Base-by-base conservation (phyloP, 2,329 filamentous ascomycete genomes). In the Lomentospora prolificans region DNA sequence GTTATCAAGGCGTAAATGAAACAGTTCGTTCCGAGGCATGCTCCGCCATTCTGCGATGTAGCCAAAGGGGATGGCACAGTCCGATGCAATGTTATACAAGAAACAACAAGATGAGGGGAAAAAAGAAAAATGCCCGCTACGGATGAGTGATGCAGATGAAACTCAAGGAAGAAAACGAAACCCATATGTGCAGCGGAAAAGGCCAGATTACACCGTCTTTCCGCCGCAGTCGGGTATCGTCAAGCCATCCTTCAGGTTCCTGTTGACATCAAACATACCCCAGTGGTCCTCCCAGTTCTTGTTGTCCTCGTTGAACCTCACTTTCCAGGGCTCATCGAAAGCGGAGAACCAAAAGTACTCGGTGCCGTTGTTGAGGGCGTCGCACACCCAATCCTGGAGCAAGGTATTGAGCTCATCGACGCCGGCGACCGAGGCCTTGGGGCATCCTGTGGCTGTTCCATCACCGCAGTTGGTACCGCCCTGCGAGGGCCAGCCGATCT, bases 291-390 rank as follows among this genome's bases (percentile, higher is more conserved):
- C 92, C 91, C 91, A 96, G 54, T 87, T 78, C 72, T 92, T 76
- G 41, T 77, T 74, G 57, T 70, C 70, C 4, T 74, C 75, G 68
- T 96, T 86, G 72, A 84, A 96, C 17, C 70, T 65, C 56, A 86
- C 75, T 74, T 97, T 96, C 92, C 92, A 97, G 2, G 90, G 90
- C 76, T 97, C 92, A 67, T 97, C 92, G 67, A 96, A 97, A 8
- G 90, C 90, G 66, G 91, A 89, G 68, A 97, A 96, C 92, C 92
- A 97, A 67, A 96, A 96, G 69, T 95, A 97, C 61, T 95, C 84
- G 1, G 90, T 96, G 50, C 85, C 87, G 64, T 96, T 95, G 24
- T 74, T 74, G 60, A 96, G 71, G 9, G 87, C 84, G 53, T 82
- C 77, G 68, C 92, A 97, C 0, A 97, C 84, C 86, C 89, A 97